Evolutionary conservation across 139 green algal genomes (phyloP), one percentile per base, ranked within the genome.

Genomic region (Micractinium sp.): DNA sequence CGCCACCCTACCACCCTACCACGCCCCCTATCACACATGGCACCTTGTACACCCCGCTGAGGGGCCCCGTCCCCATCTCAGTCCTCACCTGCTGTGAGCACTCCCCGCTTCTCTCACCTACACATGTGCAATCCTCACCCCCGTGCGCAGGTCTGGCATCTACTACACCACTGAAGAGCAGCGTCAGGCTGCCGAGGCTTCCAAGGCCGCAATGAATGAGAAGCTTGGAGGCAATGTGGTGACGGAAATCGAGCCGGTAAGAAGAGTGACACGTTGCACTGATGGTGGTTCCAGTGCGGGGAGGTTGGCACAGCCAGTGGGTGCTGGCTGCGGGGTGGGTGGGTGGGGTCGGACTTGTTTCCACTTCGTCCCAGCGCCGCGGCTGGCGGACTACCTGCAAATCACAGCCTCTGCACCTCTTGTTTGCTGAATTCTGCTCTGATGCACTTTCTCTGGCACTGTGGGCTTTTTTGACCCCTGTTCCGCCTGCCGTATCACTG

Each of bases 161-260:
- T 98, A 97, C 90, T 92, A 87, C 13, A 90, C 95, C 87, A 94
- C 83, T 0, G 36, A 87, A 19, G 94, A 95, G 89, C 95, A 97
- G 86, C 81, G 79, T 3, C 39, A 47, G 36, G 67, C 75, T 2
- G 91, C 91, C 16, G 85, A 91, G 63, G 75, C 67, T 33, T 79
- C 75, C 22, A 78, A 87, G 36, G 85, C 79, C 0, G 15, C 38
- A 3, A 75, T 80, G 60, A 92, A 93, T 31, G 73, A 86, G 27
- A 86, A 89, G 81, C 81, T 93, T 31, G 90, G 89, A 41, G 91
- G 89, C 47, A 69, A 81, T 0, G 79, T 93, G 31, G 92, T 92
- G 0, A 94, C 93, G 0, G 93, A 95, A 80, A 79, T 95, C 22
- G 88, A 92, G 67, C 83, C 76, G 83, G 19, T 87, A 0, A 67